phyloP scores from a whole-genome alignment of 1,139 yeast species.

The Schwanniomyces etchellsii region DNA sequence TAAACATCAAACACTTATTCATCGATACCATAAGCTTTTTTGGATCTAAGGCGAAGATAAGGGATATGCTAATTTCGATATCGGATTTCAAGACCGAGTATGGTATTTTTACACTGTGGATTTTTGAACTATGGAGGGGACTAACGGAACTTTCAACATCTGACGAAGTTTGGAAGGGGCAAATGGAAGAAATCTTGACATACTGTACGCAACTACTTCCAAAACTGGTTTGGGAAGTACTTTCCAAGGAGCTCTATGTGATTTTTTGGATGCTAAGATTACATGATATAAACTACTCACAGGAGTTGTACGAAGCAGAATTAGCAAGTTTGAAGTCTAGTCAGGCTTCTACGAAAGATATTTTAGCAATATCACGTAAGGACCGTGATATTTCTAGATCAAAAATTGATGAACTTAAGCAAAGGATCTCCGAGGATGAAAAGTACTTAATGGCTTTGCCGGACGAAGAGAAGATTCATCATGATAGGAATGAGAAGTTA shows the following conservation, averaged over 20 bases:
- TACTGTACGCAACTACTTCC: neutral
- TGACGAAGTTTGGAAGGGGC: neutral
- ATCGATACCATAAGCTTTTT: slow-evolving; percentile 55
- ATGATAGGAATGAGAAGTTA: slow-evolving; percentile 14
- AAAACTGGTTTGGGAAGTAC: neutral
- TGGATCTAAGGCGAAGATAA: slow-evolving; percentile 30
- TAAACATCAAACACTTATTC: slow-evolving; percentile 59
- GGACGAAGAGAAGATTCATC: slow-evolving; percentile 27
- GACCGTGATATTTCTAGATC: slow-evolving; percentile 24
- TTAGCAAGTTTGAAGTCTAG: slow-evolving; percentile 30
- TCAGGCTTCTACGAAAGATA: slow-evolving; percentile 27
- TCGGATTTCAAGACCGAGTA: slow-evolving; percentile 42
- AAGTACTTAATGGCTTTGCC: slow-evolving; percentile 20
- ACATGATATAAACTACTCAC: slow-evolving; percentile 65
- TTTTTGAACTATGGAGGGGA: slow-evolving; percentile 63
- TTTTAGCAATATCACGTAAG: slow-evolving; percentile 21
- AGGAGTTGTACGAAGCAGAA: slow-evolving; percentile 47
- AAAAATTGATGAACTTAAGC: slow-evolving; percentile 19
- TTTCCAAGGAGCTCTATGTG: slow-evolving; percentile 21
- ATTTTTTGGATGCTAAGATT: slow-evolving; percentile 73
- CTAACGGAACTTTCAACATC: slow-evolving; percentile 1
- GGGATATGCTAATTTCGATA: slow-evolving; percentile 36
- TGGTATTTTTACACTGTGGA: slow-evolving; percentile 60
- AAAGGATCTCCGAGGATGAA: slow-evolving; percentile 25
- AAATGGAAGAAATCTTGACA: neutral